These are phyloP conservation scores for Ceratobasidium theobromae DNA, from an alignment of 1,284 basidiomycete species.

Conservation along the genomic window DNA sequence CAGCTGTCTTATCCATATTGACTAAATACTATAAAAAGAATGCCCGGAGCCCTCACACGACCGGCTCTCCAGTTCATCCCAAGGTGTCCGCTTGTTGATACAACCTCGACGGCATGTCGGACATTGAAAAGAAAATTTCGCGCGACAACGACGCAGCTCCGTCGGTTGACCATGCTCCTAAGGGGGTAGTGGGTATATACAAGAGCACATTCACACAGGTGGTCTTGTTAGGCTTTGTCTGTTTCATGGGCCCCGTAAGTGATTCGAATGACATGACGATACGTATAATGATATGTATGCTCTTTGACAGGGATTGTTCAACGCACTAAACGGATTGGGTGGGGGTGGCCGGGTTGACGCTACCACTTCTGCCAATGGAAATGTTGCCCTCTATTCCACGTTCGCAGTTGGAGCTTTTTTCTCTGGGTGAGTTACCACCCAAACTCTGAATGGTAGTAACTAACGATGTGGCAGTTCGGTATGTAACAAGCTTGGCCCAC, in stretches of 20 bases:
- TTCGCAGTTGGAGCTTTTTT: conserved; percentile 52
- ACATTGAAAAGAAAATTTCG: conserved; percentile 19
- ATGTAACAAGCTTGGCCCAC: conserved; percentile 75
- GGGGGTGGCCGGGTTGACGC: conserved; percentile 67
- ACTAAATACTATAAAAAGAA: conserved; percentile 10
- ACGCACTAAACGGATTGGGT: conserved; percentile 51
- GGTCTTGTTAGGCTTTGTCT: conserved; percentile 64
- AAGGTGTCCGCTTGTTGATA: background rate
- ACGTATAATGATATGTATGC: background rate
- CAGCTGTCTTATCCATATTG: conserved; percentile 1
- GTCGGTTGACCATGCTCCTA: conserved; percentile 12
- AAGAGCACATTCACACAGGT: conserved; percentile 53
- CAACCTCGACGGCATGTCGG: conserved; percentile 12
- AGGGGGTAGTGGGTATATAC: conserved; percentile 46
- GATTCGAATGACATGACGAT: background rate
- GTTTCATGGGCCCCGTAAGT: conserved; percentile 55
- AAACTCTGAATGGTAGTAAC: background rate
- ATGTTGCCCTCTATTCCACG: conserved; percentile 65
- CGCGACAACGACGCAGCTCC: background rate
- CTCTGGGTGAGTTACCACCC: conserved; percentile 35
- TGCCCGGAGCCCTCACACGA: conserved; percentile 22
- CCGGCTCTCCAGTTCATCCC: conserved; percentile 1
- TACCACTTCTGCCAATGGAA: conserved; percentile 60
- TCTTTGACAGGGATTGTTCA: conserved; percentile 44
- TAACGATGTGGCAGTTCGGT: conserved; percentile 53